Evolutionary conservation across 306 rosid genomes (phyloP).

Genomic region (Mucuna pruriens): DNA sequence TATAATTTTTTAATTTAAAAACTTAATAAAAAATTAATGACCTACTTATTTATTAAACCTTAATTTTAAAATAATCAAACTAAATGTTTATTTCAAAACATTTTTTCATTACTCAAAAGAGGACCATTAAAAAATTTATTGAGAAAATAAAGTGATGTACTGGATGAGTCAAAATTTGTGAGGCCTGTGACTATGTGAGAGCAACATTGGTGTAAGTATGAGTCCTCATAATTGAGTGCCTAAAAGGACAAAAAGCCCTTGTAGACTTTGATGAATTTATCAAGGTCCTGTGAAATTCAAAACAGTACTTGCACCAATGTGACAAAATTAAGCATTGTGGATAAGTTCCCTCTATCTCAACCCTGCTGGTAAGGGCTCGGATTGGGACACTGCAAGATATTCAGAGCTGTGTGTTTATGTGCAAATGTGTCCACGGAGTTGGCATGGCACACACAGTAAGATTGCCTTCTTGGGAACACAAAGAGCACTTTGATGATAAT

Average conservation of each 20-base stretch:
- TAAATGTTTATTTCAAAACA: not conserved
- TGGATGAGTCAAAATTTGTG: not conserved
- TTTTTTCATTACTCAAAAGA: not conserved
- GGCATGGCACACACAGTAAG: slow-evolving; percentile 45
- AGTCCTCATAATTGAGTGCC: not conserved
- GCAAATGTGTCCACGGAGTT: slow-evolving; percentile 46
- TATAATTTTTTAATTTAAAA: too few relatives aligned
- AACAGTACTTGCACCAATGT: slow-evolving; percentile 26
- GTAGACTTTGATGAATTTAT: not conserved
- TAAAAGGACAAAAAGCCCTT: slow-evolving; percentile 4
- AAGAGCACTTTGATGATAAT: slow-evolving; percentile 57
- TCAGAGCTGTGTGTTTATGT: slow-evolving; percentile 67
- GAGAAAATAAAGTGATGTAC: not conserved
- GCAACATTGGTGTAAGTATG: not conserved
- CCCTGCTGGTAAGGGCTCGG: slow-evolving; percentile 24
- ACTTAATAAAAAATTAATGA: too few relatives aligned
- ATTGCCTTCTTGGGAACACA: slow-evolving; percentile 58
- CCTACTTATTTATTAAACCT: too few relatives aligned
- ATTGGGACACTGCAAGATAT: slow-evolving; percentile 68
- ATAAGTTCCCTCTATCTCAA: not conserved
- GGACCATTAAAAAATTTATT: not conserved
- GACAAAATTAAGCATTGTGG: slow-evolving; percentile 23
- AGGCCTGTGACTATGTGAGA: slow-evolving; percentile 6
- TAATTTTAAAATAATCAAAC: not conserved
- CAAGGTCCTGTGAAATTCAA: not conserved